Percentiles rank a stretch among this genome's conserved stretches.
Conservation (phyloP, 176 grass and related monocot species). For the Melocanna baccifera region DNA sequence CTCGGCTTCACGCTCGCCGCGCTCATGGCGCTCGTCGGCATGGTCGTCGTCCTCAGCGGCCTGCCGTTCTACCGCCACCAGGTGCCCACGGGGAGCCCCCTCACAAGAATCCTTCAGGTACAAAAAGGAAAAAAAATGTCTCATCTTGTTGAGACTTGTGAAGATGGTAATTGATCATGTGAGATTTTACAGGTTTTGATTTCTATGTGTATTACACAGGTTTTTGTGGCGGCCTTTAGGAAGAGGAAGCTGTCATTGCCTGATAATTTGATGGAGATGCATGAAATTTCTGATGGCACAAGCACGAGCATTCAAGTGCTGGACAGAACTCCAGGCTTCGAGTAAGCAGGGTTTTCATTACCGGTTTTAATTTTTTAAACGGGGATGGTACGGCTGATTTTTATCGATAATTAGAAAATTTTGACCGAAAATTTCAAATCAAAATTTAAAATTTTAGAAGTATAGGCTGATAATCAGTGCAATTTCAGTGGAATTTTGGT, state of each 20-base stretch:
- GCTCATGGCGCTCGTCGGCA: slow-evolving; percentile 18
- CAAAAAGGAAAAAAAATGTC: not conserved
- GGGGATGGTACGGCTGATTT: not conserved
- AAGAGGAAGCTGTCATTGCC: slow-evolving; percentile 24
- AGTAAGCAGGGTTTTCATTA: not conserved
- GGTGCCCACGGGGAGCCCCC: slow-evolving; percentile 55
- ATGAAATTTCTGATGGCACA: not conserved
- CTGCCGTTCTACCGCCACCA: slow-evolving; percentile 49
- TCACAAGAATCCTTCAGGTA: slow-evolving; percentile 61
- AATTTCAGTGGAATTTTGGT: too few relatives aligned
- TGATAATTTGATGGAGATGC: slow-evolving; percentile 20
- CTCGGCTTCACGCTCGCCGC: slow-evolving; percentile 28
- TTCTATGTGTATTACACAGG: slow-evolving; percentile 4
- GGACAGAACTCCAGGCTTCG: slow-evolving; percentile 13
- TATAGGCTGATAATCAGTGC: too few relatives aligned
- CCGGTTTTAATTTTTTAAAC: too few relatives aligned
- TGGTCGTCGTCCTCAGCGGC: slow-evolving; percentile 33
- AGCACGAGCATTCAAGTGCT: not conserved
- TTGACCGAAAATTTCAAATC: too few relatives aligned
- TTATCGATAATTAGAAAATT: too few relatives aligned
- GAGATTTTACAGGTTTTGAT: not conserved
- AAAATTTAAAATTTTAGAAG: too few relatives aligned
- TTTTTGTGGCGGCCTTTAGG: slow-evolving; percentile 45
- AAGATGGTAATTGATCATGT: not conserved
- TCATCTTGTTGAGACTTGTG: not conserved